These are phyloP conservation scores for Raphanus hybrid DNA, from an alignment of 441 rosid genomes.

Conservation along the genomic window DNA sequence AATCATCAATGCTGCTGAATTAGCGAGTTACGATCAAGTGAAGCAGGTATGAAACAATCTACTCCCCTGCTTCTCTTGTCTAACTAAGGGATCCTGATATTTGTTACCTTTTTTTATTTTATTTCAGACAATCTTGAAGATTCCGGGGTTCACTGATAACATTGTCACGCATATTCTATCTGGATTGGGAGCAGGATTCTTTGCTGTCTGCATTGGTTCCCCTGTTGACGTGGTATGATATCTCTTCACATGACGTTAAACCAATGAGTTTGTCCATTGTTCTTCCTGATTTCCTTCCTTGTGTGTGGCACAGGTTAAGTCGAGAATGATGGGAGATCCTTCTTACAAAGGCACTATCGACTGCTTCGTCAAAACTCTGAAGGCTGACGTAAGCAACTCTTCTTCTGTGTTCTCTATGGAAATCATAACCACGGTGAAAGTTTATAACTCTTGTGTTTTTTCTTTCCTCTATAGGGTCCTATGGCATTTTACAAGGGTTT, in stretches of 20 bases:
- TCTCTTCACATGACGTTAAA: slow-evolving; percentile 38
- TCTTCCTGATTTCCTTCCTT: slow-evolving; percentile 10
- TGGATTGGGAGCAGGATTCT: slow-evolving; percentile 96
- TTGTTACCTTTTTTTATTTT: slow-evolving; percentile 15
- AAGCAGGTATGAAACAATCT: slow-evolving; percentile 57
- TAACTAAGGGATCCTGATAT: slow-evolving; percentile 6
- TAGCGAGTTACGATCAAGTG: slow-evolving; percentile 99
- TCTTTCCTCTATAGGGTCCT: slow-evolving; percentile 67
- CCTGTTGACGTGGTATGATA: slow-evolving; percentile 95
- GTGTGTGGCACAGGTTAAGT: slow-evolving; percentile 75
- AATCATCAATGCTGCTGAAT: slow-evolving; percentile 97
- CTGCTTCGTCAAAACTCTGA: slow-evolving; percentile 88
- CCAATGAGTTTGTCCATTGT: slow-evolving; percentile 1
- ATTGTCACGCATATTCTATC: slow-evolving; percentile 89
- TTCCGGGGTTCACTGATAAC: slow-evolving; percentile 94
- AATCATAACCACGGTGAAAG: background rate
- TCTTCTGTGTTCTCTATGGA: slow-evolving; percentile 3
- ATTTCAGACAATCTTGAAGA: slow-evolving; percentile 83
- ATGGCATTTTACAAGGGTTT: slow-evolving; percentile 95
- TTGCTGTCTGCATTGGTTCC: slow-evolving; percentile 96
- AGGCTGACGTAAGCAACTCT: slow-evolving; percentile 70
- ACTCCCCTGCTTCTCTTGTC: slow-evolving; percentile 18
- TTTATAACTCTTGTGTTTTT: slow-evolving; percentile 7
- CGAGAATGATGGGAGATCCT: slow-evolving; percentile 99
- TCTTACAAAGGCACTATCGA: slow-evolving; percentile 89